A percentile compares a stretch with the other conserved stretches of the same genome.
These are phyloP conservation scores for Trichophyton benhamiae DNA, from an alignment of 2,329 filamentous ascomycete species.

Conservation along the genomic window DNA sequence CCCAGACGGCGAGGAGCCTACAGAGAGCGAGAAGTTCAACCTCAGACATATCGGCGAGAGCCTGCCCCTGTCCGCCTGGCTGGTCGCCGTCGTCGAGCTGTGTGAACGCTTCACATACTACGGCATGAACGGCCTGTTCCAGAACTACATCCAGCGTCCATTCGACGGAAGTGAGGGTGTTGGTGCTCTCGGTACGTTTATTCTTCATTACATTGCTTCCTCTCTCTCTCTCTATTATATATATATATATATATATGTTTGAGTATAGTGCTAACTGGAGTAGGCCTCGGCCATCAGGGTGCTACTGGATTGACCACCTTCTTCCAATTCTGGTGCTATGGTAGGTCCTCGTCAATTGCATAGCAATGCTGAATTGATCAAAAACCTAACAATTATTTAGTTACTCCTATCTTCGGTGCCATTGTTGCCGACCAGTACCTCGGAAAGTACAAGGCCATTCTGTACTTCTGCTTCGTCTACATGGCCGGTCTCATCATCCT, in stretches of 20 bases:
- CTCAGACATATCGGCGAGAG: slow-evolving; percentile 45
- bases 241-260: neutral
- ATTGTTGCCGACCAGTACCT: slow-evolving; percentile 49
- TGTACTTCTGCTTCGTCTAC: slow-evolving; percentile 46
- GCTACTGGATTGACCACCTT: slow-evolving; percentile 41
- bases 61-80: slow-evolving; percentile 43
- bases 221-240: too few relatives aligned
- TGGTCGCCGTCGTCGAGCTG: slow-evolving; percentile 46
- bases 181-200: slow-evolving; percentile 29
- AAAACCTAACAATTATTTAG: slow-evolving; percentile 12
- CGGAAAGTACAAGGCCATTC: slow-evolving; percentile 49
- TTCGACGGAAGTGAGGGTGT: slow-evolving; percentile 28
- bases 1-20: slow-evolving; percentile 42
- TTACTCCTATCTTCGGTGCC: slow-evolving; percentile 48
- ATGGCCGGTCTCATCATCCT: slow-evolving; percentile 45
- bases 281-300: slow-evolving; percentile 29
- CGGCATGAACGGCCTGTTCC: slow-evolving; percentile 42
- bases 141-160: slow-evolving; percentile 42
- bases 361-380: neutral
- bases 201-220: neutral
- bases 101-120: slow-evolving; percentile 50
- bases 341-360: slow-evolving; percentile 15
- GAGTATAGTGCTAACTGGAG: neutral
- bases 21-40: slow-evolving; percentile 38
- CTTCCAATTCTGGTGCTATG: slow-evolving; percentile 46